A percentile compares a stretch with the other conserved stretches of the same genome.
phyloP scores from a whole-genome alignment of 305 asterid species.

The Solanum aculeatissimum region DNA sequence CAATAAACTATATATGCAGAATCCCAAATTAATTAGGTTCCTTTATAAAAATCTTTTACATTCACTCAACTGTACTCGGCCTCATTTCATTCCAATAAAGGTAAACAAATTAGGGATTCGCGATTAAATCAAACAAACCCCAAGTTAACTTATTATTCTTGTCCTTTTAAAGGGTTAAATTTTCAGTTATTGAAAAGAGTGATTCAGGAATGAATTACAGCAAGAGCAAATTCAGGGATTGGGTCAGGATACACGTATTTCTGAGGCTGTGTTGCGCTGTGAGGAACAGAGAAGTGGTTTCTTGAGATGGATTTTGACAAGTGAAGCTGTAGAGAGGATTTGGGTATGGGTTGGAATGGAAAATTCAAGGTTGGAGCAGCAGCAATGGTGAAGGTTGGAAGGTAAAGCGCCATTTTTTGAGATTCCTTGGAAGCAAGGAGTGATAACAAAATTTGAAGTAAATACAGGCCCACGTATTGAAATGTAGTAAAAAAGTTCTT shows the following conservation, averaged over 20 bases:
- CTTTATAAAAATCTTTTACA: background rate
- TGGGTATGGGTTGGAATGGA: background rate
- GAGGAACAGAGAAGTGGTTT: constrained; percentile 1
- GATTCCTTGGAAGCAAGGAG: background rate
- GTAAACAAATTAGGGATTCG: background rate
- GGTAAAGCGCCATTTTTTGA: constrained; percentile 3
- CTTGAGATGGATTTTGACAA: constrained; percentile 6
- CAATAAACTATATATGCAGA: background rate
- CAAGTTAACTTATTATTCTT: background rate
- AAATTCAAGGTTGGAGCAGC: constrained; percentile 3
- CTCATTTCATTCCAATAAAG: background rate
- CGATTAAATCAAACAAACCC: background rate
- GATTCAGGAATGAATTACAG: constrained; percentile 18
- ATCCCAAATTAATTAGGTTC: background rate
- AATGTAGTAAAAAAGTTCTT: too few species aligned
- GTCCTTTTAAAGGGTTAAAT: background rate
- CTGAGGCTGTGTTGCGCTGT: constrained; percentile 23
- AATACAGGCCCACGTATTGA: background rate
- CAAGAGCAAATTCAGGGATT: constrained; percentile 44
- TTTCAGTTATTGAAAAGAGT: background rate
- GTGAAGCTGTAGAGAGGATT: background rate
- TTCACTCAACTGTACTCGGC: background rate
- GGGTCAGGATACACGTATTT: constrained; percentile 52
- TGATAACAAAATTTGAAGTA: background rate
- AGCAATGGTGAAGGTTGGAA: constrained; percentile 5